phyloP scores from a whole-genome alignment of 2,329 filamentous ascomycete genomes.

The Emergomyces africanus region DNA sequence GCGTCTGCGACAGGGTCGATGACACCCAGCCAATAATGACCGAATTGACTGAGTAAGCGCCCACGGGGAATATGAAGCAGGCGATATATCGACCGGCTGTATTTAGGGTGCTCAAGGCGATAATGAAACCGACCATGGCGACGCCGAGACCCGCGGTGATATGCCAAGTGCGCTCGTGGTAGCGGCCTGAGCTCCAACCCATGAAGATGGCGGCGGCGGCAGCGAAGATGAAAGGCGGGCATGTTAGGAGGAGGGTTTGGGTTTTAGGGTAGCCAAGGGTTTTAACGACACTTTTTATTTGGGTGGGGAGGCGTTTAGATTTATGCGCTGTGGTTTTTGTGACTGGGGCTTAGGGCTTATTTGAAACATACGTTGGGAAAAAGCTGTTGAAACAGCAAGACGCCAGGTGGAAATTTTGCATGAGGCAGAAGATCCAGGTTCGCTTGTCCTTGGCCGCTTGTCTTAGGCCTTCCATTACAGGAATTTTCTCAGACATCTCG shows the following conservation, averaged over 20 bases:
- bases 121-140: slow-evolving; percentile 20
- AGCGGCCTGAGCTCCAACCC: slow-evolving; percentile 38
- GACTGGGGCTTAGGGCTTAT: neutral
- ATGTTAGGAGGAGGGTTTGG: slow-evolving; percentile 39
- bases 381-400: slow-evolving; percentile 39
- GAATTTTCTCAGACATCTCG: slow-evolving; percentile 31
- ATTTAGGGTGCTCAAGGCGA: slow-evolving; percentile 18
- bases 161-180: slow-evolving; percentile 23
- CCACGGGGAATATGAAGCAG: slow-evolving; percentile 21
- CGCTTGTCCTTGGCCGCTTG: slow-evolving; percentile 39
- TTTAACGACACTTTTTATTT: slow-evolving; percentile 26
- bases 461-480: slow-evolving; percentile 36
- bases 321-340: neutral
- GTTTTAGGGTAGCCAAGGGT: slow-evolving; percentile 37
- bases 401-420: slow-evolving; percentile 45
- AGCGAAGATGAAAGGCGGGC: slow-evolving; percentile 40
- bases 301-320: neutral
- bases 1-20: slow-evolving; percentile 28
- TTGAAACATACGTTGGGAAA: slow-evolving; percentile 20
- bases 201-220: slow-evolving; percentile 35
- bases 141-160: slow-evolving; percentile 15
- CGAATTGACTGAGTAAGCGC: slow-evolving; percentile 26
- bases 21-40: slow-evolving; percentile 33
- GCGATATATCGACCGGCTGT: slow-evolving; percentile 20
- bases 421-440: slow-evolving; percentile 41